Evolutionary conservation across 441 rosid genomes (phyloP), one percentile per base, ranked within the genome.

Genomic region (Brassica hybrid): DNA sequence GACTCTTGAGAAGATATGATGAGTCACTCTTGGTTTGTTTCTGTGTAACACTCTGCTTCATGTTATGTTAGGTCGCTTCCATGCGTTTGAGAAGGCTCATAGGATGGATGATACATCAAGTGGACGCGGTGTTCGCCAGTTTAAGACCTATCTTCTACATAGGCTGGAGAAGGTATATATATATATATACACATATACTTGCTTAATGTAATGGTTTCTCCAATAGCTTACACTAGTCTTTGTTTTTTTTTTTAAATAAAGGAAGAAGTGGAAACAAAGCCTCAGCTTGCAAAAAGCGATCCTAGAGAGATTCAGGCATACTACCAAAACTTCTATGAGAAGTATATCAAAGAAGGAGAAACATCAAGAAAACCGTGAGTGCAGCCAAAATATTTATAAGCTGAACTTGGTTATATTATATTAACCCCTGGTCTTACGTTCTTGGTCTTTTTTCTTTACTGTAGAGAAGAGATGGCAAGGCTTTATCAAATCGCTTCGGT

Each of bases 401-500:
- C 76, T 67, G 32, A 79, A 64, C 50, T 16, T 60, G 13, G 38
- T n/a, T n/a, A n/a, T n/a, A n/a, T 80, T 69, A 67, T 52, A 27
- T 72, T 64, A 67, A 54, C 38, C 48, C 19, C 67, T 32, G 13
- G 8, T 36, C 79, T 79, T 67, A 67, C 71, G 56, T 36, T 66
- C 69, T 77, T 1, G 17, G 13, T 14, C 32, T 60, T 48, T 14
- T 25, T 8, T 25, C 19, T 64, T 76, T 25, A 67, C 75, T 88
- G 72, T 84, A 96, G 98, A 85, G 97, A 96, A 87, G 97, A 92
- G 90, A 90, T 91, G 97, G 91, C 88, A 2, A 92, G 88, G 83
- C 83, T 88, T 67, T 86, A 86, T 79, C 90, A 89, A 84, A 86
- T 92, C 75, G 99, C 98, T 7, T 57, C 92, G 1, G 98, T 96